Base-by-base conservation (phyloP, 768 basidiomycete species). In the Chalciporus pseudorubinellus region DNA sequence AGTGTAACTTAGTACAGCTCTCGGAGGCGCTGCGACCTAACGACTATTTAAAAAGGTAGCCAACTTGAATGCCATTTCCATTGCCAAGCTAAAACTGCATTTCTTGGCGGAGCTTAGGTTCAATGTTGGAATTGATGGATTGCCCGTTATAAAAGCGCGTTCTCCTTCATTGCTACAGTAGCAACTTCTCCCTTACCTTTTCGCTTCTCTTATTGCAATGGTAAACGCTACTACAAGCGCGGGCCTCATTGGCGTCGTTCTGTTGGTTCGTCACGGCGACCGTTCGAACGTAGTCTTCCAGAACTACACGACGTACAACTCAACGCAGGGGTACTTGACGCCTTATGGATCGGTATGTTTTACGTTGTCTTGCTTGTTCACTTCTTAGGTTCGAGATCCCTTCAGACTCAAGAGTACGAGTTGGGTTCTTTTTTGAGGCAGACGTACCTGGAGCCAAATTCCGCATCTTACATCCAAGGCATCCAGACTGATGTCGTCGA, bases 241-340 rank as follows among this genome's bases (percentile, higher is more conserved):
- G 6, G 62, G 69, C 19, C 67, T 90, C 57, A 80, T 86, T 50
- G 88, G 88, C 65, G 87, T 85, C 54, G 79, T 90, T 56, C 72
- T 89, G 62, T 73, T 91, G 60, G 84, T 81, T 55, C 83, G 88
- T 59, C 88, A 89, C 59, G 89, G 89, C 40, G 89, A 89, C 68
- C 83, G 88, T 54, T 70, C 72, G 56, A 56, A 41, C 6, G 78
- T 76, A 58, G 80, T 80, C 61, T 82, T 77, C 71, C 89, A 91
- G 64, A 80, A 89, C 66, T 88, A 88, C 16, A 69, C 74, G 51
- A 84, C 80, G n/a, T 89, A 90, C 63, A 72, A 80, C 51, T 78
- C 78, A 26, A 76, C 78, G 14, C 75, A 78, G 60, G 80, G 85
- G 13, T 80, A 83, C 71, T 80, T 83, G 52, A 89, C 86, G 22